Percentiles rank a stretch among this genome's conserved stretches.
These are phyloP conservation scores for Azolla pinnata DNA, from an alignment of 75 land plant genomes.

Conservation along the genomic window DNA sequence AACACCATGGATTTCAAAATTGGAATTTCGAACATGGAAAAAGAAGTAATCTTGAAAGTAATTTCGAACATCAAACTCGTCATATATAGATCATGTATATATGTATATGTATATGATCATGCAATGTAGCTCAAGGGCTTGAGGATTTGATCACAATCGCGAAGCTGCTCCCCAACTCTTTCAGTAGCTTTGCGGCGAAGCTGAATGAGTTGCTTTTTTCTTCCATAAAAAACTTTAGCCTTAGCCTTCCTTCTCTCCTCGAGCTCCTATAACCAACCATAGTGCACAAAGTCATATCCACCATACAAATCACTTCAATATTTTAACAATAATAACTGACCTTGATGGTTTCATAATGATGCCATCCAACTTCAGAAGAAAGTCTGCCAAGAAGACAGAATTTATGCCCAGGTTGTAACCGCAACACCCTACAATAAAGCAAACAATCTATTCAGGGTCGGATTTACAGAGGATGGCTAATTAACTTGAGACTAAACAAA, in stretches of 20 bases:
- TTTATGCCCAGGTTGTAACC: conserved; percentile 40
- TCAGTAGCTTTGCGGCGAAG: conserved; percentile 14
- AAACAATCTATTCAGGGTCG: background rate
- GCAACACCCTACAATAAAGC: conserved; percentile 27
- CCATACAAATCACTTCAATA: background rate
- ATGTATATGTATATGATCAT: no score
- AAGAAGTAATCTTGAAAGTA: no score
- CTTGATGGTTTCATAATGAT: conserved; percentile 35
- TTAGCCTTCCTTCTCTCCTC: conserved; percentile 29
- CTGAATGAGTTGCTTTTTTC: conserved; percentile 24
- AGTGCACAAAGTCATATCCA: background rate
- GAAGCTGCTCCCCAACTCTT: conserved; percentile 16
- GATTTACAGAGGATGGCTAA: background rate
- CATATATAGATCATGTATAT: no score
- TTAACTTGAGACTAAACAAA: no score
- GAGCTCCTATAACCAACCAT: conserved; percentile 22
- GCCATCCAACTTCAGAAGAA: conserved; percentile 42
- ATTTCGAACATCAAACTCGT: no score
- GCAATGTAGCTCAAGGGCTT: conserved; percentile 22
- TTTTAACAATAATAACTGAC: conserved; percentile 5
- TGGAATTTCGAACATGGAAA: no score
- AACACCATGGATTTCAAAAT: no score
- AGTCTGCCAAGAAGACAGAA: conserved; percentile 35
- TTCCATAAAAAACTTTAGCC: conserved; percentile 20
- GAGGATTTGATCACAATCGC: background rate